Evolutionary conservation across 192 early-diverging fungal species (phyloP).

Genomic region (Linderina pennispora): DNA sequence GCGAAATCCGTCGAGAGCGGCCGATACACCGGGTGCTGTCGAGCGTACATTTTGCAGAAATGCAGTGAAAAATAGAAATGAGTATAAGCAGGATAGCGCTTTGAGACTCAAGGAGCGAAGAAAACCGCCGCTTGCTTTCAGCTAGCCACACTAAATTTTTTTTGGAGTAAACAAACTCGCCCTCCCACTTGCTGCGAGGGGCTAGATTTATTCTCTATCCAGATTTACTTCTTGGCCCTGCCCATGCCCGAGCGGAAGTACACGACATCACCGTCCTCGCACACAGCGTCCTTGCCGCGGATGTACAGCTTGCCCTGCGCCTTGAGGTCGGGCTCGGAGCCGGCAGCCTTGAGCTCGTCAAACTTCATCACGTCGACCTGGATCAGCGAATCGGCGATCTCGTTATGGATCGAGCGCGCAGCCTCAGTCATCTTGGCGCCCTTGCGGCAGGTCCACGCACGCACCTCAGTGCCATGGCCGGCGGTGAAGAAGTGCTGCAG

Average conservation of each 20-base stretch:
- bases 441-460: conserved; percentile 87
- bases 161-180: too few relatives aligned
- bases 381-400: conserved; percentile 84
- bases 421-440: conserved; percentile 84
- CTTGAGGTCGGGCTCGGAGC: conserved; percentile 88
- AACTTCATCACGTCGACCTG: conserved; percentile 91
- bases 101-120: neutral
- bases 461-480: conserved; percentile 77
- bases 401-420: conserved; percentile 87
- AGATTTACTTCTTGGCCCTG: conserved; percentile 38
- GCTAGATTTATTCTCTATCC: too few relatives aligned
- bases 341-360: conserved; percentile 77
- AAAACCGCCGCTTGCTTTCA: too few relatives aligned
- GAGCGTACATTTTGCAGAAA: conserved; percentile 12
- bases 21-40: conserved; percentile 25
- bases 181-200: too few relatives aligned
- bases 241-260: conserved; percentile 55
- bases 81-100: neutral
- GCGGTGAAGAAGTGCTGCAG: conserved; percentile 95
- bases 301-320: conserved; percentile 81
- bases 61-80: neutral
- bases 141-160: too few relatives aligned
- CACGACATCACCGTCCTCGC: conserved; percentile 92
- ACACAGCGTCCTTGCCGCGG: conserved; percentile 90
- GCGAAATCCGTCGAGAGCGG: conserved; percentile 15